A percentile compares a stretch with the other conserved stretches of the same genome.
These are phyloP conservation scores for Panus rudis DNA, from an alignment of 768 basidiomycete genomes.

Conservation along the genomic window DNA sequence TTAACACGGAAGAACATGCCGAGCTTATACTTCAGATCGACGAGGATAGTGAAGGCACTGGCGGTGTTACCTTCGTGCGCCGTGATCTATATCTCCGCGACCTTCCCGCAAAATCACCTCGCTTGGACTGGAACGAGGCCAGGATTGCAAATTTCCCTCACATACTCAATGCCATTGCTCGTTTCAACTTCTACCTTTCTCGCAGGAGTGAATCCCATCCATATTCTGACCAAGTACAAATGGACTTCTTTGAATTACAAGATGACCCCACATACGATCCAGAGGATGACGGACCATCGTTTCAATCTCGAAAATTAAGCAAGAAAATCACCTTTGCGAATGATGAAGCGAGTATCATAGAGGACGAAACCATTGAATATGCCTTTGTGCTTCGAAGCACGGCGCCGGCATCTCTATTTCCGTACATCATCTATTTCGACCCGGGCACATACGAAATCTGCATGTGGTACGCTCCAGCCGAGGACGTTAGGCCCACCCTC, in stretches of 20 bases:
- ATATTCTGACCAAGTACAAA: not conserved
- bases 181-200: slow-evolving; percentile 4
- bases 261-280: not conserved
- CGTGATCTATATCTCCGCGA: not conserved
- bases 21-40: slow-evolving; percentile 2
- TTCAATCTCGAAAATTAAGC: not conserved
- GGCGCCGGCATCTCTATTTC: not conserved
- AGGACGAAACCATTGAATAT: not conserved
- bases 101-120: not conserved
- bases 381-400: slow-evolving; percentile 4
- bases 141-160: not conserved
- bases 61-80: not conserved
- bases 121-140: not conserved
- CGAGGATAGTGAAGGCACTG: not conserved
- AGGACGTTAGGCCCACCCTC: slow-evolving; percentile 2
- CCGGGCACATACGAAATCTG: slow-evolving; percentile 3
- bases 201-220: not conserved
- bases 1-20: not conserved
- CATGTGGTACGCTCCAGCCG: slow-evolving; percentile 3
- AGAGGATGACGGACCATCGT: not conserved
- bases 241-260: not conserved
- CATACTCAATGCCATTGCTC: slow-evolving; percentile 2
- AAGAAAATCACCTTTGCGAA: not conserved
- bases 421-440: slow-evolving; percentile 6
- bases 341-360: not conserved